Base-by-base conservation (phyloP, 371 early-diverging fungal species). In the Edhazardia aedis region DNA sequence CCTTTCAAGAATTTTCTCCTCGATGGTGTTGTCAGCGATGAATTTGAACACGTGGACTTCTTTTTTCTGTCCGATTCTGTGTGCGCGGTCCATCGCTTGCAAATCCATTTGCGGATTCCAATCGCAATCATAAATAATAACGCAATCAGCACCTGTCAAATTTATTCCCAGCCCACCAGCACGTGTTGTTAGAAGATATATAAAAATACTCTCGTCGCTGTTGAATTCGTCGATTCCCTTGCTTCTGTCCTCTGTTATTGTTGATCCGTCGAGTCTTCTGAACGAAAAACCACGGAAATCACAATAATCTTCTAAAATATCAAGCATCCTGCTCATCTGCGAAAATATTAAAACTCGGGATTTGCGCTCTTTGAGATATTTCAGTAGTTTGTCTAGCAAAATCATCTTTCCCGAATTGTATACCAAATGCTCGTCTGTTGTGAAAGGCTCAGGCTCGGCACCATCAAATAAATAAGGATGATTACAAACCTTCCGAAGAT, bases 31-130 rank as follows among this genome's bases (percentile, higher is more conserved):
- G 62, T 89, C 90, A 18, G 88, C 82, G n/a, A 98, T 82, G 50
- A 98, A 83, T 47, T 94, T 76, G 70, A 84, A 93, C 2, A 98
- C 91, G 56, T 81, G 78, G 18, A 98, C 99, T 60, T 88, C 87
- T 66, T 90, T 90, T 38, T 80, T 90, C 67, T 98, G 99, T 1
- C 99, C 99, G 51, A 98, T 89, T 70, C 98, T 84, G 75, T 98
- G 98, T 6, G 92, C 95, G 55, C 98, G 82, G 70, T 93, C 93
- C 89, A 94, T 93, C 30, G 95, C 99, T 72, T 93, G 94, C 46
- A 93, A 68, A 65, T 96, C 94, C 63, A 88, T 92, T 67, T 93
- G 94, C 2, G 99, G 99, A 67, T 98, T 98, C 85, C 91, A 94
- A 69, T 94, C 95, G 63, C 82, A 85, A 69, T 94, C 98, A 64